These are phyloP conservation scores for Ceratocystis smalleyi DNA, from an alignment of 2,329 filamentous ascomycete genomes.

Conservation along the genomic window DNA sequence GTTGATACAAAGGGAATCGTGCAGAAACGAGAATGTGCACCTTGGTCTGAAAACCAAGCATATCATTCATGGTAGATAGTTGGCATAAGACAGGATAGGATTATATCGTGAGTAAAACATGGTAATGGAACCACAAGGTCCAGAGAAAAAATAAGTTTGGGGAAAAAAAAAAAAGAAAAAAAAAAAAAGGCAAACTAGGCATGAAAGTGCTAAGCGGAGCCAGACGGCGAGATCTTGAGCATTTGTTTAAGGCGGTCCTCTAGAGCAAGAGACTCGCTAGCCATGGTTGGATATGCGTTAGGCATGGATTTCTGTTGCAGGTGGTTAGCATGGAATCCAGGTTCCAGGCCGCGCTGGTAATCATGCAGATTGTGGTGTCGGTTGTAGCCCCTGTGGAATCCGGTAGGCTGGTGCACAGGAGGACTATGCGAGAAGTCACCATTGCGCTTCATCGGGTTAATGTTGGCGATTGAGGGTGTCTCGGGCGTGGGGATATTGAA, in stretches of 20 bases:
- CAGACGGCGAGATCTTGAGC: conserved; percentile 12
- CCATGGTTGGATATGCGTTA: not conserved
- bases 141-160: not conserved
- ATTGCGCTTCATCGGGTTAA: conserved; percentile 7
- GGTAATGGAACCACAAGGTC: not conserved
- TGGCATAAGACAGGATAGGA: not conserved
- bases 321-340: conserved; percentile 8
- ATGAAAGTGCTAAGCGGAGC: not conserved
- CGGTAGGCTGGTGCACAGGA: not conserved
- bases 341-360: conserved; percentile 2
- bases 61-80: not conserved
- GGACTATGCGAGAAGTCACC: not conserved
- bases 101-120: conserved; percentile 1
- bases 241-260: conserved; percentile 15
- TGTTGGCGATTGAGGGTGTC: not conserved
- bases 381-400: conserved; percentile 2
- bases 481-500: conserved; percentile 25
- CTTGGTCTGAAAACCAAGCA: not conserved
- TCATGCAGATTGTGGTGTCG: not conserved
- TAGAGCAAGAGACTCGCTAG: not conserved
- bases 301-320: not conserved
- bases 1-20: not conserved
- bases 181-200: not conserved
- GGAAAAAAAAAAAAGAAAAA: not conserved
- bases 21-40: not conserved